Conservation (phyloP, 495 filamentous ascomycete species). For the Pyronema omphalodes region DNA sequence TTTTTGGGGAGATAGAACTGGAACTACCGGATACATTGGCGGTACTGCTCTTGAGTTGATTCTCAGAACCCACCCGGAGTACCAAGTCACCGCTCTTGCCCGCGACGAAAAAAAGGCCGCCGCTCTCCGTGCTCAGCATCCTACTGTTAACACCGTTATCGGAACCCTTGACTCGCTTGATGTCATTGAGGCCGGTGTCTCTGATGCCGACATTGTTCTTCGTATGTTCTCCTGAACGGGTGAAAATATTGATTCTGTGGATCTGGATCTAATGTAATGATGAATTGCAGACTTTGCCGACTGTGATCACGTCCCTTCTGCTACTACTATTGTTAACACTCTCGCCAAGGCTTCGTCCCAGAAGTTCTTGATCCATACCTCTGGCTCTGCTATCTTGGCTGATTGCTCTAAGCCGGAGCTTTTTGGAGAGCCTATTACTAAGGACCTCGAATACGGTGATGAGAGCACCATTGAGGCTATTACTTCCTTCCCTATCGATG, state of each 20-base stretch:
- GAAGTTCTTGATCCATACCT: constrained; percentile 38
- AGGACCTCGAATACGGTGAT: constrained; percentile 39
- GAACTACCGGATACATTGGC: constrained; percentile 35
- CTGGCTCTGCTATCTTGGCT: constrained; percentile 39
- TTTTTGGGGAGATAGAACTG: constrained; percentile 29
- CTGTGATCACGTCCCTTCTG: constrained; percentile 34
- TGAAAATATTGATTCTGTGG: too few relatives aligned
- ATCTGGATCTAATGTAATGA: too few relatives aligned
- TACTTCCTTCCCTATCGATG: constrained; percentile 36
- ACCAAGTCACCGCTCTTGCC: constrained; percentile 29
- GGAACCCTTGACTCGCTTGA: constrained; percentile 36
- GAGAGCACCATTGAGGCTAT: constrained; percentile 34
- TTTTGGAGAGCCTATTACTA: constrained; percentile 32
- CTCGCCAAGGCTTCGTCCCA: constrained; percentile 18
- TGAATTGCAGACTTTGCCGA: constrained; percentile 32
- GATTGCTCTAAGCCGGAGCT: constrained; percentile 10
- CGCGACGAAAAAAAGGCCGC: constrained; percentile 24
- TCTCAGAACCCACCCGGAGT: constrained; percentile 28
- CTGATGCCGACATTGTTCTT: constrained; percentile 40
- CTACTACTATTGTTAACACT: constrained; percentile 33
- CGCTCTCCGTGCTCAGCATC: constrained; percentile 25
- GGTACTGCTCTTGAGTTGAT: constrained; percentile 31
- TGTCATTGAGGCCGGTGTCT: constrained; percentile 34
- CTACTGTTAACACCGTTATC: constrained; percentile 33
- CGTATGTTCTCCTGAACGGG: constrained; percentile 26